Conservation (phyloP, 2,329 filamentous ascomycete species). For the Fusarium sp. region DNA sequence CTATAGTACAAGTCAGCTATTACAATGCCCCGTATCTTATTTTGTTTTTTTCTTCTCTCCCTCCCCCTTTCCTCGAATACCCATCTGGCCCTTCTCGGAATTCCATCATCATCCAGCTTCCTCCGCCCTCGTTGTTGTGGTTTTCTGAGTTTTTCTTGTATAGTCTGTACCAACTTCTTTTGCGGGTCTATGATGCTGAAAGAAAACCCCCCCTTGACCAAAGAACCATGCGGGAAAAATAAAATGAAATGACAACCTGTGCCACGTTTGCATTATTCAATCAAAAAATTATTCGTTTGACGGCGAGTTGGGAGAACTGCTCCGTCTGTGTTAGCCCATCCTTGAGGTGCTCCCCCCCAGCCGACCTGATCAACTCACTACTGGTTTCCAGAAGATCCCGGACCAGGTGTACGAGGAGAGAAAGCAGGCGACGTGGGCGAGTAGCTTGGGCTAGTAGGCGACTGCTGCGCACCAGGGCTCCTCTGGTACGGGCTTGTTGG, state of each 20-base stretch:
- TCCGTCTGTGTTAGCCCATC: constrained; percentile 44
- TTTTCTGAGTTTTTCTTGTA: constrained; percentile 33
- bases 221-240: constrained; percentile 30
- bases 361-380: constrained; percentile 45
- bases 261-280: constrained; percentile 48
- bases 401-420: constrained; percentile 57
- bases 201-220: constrained; percentile 15
- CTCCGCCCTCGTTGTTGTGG: constrained; percentile 5
- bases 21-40: constrained; percentile 33
- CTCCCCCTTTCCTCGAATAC: constrained; percentile 3
- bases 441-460: constrained; percentile 74
- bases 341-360: background rate
- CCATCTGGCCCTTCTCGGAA: constrained; percentile 13
- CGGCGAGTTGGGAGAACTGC: constrained; percentile 55
- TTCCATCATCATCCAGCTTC: background rate
- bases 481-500: constrained; percentile 69
- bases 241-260: constrained; percentile 45
- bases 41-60: background rate
- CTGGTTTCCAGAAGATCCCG: constrained; percentile 54
- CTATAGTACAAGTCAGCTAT: constrained; percentile 44
- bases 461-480: constrained; percentile 62
- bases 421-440: constrained; percentile 67
- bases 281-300: constrained; percentile 52
- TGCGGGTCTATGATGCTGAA: constrained; percentile 45
- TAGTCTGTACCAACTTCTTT: constrained; percentile 34